These are phyloP conservation scores for Linnemannia zychae DNA, from an alignment of 192 early-diverging fungal genomes.

Conservation along the genomic window DNA sequence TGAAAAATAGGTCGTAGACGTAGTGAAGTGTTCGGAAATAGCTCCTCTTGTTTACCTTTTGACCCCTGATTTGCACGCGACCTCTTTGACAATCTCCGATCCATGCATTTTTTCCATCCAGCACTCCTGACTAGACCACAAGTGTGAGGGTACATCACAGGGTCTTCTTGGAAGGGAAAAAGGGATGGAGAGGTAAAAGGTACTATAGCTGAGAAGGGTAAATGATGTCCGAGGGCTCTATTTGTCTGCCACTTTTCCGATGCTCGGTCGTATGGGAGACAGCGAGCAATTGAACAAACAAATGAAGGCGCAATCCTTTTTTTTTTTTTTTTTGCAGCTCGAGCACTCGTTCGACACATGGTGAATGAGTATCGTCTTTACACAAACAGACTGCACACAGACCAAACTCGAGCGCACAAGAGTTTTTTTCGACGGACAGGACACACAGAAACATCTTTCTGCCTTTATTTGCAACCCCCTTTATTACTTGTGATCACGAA, in stretches of 20 bases:
- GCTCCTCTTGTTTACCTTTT: not conserved
- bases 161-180: not conserved
- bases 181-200: not conserved
- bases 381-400: not conserved
- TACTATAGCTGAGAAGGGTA: not conserved
- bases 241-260: too few relatives aligned
- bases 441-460: not conserved
- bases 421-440: not conserved
- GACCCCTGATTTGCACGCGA: constrained; percentile 7
- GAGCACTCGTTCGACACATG: not conserved
- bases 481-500: not conserved
- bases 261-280: not conserved
- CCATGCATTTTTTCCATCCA: not conserved
- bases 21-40: not conserved
- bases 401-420: not conserved
- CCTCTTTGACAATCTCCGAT: not conserved
- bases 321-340: too few relatives aligned
- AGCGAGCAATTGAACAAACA: not conserved
- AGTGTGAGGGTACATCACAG: not conserved
- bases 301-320: not conserved
- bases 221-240: not conserved
- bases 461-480: not conserved
- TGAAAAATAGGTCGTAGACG: too few relatives aligned
- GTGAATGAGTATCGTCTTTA: not conserved
- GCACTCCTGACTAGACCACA: not conserved